Evolutionary conservation across 2,329 filamentous ascomycete species (phyloP), one percentile per base, ranked within the genome.

Genomic region (Dactylellina leptospora): DNA sequence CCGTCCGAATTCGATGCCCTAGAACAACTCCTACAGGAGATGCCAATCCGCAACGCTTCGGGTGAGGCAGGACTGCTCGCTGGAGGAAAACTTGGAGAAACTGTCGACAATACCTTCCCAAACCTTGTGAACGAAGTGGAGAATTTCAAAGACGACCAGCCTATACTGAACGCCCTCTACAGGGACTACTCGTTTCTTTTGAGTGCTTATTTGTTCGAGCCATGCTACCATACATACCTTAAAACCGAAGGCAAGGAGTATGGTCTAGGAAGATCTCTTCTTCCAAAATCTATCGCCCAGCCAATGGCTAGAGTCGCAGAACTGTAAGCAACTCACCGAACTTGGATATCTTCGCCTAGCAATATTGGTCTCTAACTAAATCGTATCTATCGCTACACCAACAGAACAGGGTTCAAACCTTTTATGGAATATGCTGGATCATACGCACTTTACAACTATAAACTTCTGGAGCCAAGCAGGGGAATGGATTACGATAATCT

Each of bases 101-200:
- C 87, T n/a, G 87, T 96, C 47, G 82, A 89, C 74, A 82, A 82
- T n/a, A 87, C 88, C 74, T 85, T 97, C 50, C 89, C 91, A 13
- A 90, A 96, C 79, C 83, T 96, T 50, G 90, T 89, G 0, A 83
- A 83, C 3, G 84, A 86, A 75, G 85, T 96, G 64, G 89, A 95
- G 77, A 86, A 87, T 80, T 89, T 90, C 76, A 83, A 85, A 76
- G 82, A 88, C 73, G 88, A 96, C 80, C 84, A 93, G 38, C 89
- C 89, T 13, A 82, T 91, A 69, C 87, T 96, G 83, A 95, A 93
- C 77, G 92, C 92, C 30, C 82, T 96, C 50, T 96, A 96, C 80
- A 85, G 93, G 18, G 93, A 97, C 82, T 97, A 96, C 80, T 90
- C 90, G 11, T 97, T 96, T 83, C 82, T 96, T 27, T 90, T 92